phyloP scores from a whole-genome alignment of 345 rosid species.

The Syzygium aqueum region DNA sequence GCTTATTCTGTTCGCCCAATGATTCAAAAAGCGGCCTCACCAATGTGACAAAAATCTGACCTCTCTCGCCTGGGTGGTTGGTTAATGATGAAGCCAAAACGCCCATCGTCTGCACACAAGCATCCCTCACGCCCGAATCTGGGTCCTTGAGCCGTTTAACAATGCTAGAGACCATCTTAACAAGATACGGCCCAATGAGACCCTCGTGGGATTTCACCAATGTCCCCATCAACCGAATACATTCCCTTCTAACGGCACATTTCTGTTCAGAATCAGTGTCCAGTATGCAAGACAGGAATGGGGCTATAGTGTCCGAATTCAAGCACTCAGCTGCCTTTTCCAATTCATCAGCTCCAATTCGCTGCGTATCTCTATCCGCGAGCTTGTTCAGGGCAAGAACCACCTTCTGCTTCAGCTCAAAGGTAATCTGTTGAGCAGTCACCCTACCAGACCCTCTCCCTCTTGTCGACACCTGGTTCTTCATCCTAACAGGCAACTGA shows the following conservation, averaged over 20 bases:
- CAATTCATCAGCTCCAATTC: constrained; percentile 74
- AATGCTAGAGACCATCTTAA: constrained; percentile 65
- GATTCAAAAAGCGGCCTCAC: constrained; percentile 90
- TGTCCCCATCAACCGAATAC: constrained; percentile 54
- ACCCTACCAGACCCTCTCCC: constrained; percentile 33
- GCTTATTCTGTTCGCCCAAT: constrained; percentile 86
- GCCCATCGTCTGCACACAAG: constrained; percentile 73
- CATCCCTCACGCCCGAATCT: constrained; percentile 77
- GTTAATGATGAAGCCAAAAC: constrained; percentile 55
- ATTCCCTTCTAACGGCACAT: constrained; percentile 63
- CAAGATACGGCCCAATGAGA: constrained; percentile 39
- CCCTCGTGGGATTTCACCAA: constrained; percentile 44
- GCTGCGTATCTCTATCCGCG: constrained; percentile 83
- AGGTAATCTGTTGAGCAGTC: constrained; percentile 33
- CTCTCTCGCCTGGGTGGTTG: constrained; percentile 23
- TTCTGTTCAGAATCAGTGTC: constrained; percentile 74
- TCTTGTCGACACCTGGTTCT: constrained; percentile 28
- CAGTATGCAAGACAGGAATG: constrained; percentile 70
- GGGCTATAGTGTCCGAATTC: constrained; percentile 40
- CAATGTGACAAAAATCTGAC: constrained; percentile 44
- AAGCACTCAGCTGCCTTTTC: constrained; percentile 55
- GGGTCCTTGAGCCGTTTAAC: constrained; percentile 90
- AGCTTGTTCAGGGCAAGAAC: constrained; percentile 72
- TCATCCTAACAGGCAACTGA: constrained; percentile 16
- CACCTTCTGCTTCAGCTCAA: constrained; percentile 72